These are phyloP conservation scores for Penstemon newberryi DNA, from an alignment of 257 asterid genomes.

Conservation along the genomic window DNA sequence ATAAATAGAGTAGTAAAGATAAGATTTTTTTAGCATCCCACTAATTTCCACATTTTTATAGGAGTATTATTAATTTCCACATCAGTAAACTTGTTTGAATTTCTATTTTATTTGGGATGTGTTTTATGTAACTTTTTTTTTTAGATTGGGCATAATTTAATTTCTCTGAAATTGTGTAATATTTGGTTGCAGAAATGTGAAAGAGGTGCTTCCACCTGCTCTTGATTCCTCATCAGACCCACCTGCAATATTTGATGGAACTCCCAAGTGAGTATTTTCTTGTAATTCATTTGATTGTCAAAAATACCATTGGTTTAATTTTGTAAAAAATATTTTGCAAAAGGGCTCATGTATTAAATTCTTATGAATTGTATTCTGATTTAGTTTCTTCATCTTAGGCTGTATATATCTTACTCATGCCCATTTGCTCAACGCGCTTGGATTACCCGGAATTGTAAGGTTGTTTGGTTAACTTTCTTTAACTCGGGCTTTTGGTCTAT, in stretches of 20 bases:
- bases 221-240: constrained; percentile 86
- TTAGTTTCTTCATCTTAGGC: constrained; percentile 49
- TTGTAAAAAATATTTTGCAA: neutral
- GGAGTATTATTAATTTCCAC: neutral
- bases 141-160: neutral
- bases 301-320: neutral
- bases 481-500: neutral
- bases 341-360: neutral
- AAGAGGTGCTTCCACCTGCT: constrained; percentile 66
- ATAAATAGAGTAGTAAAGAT: neutral
- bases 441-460: constrained; percentile 84
- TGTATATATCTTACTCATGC: constrained; percentile 75
- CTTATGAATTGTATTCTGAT: constrained; percentile 11
- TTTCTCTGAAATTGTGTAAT: constrained; percentile 7
- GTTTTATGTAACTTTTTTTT: neutral
- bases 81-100: neutral
- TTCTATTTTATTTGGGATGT: neutral
- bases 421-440: constrained; percentile 89
- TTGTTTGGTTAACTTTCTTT: constrained; percentile 25
- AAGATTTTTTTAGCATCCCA: neutral
- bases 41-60: neutral
- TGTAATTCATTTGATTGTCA: neutral
- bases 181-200: constrained; percentile 38
- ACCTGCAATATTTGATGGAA: constrained; percentile 83
- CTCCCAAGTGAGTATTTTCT: constrained; percentile 55